Conservation (phyloP, 2,329 filamentous ascomycete species). For the Cordyceps cateniannulata region DNA sequence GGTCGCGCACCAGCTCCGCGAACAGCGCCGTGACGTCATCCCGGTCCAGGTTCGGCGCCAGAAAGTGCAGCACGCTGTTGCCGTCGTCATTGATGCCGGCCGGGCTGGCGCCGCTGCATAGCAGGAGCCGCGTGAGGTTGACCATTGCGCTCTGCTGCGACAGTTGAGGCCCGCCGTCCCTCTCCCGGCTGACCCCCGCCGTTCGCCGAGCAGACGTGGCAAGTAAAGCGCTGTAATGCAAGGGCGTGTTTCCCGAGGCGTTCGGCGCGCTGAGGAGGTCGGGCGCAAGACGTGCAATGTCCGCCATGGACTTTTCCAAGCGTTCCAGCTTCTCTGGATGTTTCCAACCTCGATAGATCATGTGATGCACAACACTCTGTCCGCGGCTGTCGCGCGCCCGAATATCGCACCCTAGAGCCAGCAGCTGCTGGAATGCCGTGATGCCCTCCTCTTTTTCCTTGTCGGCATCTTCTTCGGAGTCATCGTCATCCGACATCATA, state of each 20-base stretch:
- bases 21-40: constrained; percentile 7
- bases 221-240: constrained; percentile 3
- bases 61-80: constrained; percentile 1
- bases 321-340: not conserved
- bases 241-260: not conserved
- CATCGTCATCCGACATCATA: not conserved
- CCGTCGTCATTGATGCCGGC: not conserved
- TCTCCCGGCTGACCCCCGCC: not conserved
- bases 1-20: constrained; percentile 1
- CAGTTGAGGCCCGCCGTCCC: not conserved
- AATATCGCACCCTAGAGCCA: constrained; percentile 1
- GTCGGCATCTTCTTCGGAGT: not conserved
- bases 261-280: not conserved
- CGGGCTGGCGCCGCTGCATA: not conserved
- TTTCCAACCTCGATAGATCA: not conserved
- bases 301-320: not conserved
- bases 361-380: constrained; percentile 1
- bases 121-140: not conserved
- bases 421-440: not conserved
- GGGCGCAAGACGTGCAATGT: not conserved
- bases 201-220: not conserved
- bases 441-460: not conserved
- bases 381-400: not conserved
- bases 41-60: not conserved
- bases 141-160: not conserved